Evolutionary conservation across 768 basidiomycete genomes (phyloP).

Genomic region (Boletus subparvulus): DNA sequence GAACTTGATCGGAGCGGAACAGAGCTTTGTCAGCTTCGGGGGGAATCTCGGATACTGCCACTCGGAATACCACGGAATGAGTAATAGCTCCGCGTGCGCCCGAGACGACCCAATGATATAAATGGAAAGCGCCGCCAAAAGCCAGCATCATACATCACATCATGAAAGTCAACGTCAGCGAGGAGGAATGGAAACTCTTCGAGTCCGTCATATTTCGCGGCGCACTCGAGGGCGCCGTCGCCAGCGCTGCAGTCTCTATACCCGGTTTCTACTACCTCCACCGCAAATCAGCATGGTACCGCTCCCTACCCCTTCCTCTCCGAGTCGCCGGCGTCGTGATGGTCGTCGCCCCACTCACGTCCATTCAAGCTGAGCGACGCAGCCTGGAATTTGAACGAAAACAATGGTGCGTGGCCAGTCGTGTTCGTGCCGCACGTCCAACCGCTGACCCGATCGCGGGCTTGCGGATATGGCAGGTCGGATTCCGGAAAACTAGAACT

Average conservation of each 20-base stretch:
- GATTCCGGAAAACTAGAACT: constrained; percentile 53
- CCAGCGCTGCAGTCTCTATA: constrained; percentile 47
- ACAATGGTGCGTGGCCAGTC: constrained; percentile 48
- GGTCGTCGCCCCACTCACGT: constrained; percentile 60
- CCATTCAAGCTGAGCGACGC: constrained; percentile 74
- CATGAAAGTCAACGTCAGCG: constrained; percentile 32
- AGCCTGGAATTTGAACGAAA: constrained; percentile 62
- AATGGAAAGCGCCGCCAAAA: neutral
- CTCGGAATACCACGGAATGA: neutral
- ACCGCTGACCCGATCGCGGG: neutral
- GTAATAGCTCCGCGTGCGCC: neutral
- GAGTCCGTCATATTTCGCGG: constrained; percentile 58
- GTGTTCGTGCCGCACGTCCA: no score
- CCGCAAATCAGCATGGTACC: constrained; percentile 56
- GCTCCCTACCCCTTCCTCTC: constrained; percentile 61
- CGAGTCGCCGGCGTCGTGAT: constrained; percentile 71
- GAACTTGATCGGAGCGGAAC: no score
- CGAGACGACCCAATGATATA: neutral
- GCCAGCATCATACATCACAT: neutral
- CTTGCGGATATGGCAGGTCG: constrained; percentile 16
- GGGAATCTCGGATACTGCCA: no score
- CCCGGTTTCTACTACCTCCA: constrained; percentile 53
- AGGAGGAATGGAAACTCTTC: constrained; percentile 57
- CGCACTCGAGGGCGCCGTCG: constrained; percentile 53
- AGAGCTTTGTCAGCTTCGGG: no score